Percentiles rank a stretch among this genome's conserved stretches.
Conservation (phyloP, 78 protist genomes). For the Bodo saltans region DNA sequence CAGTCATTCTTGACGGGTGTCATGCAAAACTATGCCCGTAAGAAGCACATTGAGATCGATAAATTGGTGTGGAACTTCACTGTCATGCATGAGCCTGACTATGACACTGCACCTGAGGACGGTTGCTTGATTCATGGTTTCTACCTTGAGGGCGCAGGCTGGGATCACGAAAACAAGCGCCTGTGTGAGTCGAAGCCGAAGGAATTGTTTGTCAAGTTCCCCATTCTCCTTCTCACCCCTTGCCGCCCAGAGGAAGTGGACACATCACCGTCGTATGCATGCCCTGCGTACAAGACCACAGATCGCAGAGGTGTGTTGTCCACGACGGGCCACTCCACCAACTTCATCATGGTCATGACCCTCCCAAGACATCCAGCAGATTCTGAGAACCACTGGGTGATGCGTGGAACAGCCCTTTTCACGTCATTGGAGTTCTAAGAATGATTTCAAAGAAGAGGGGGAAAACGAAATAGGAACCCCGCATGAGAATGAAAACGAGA, state of each 20-base stretch:
- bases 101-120: neutral
- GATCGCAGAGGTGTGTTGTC: slow-evolving; percentile 68
- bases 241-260: neutral
- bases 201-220: slow-evolving; percentile 44
- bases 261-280: slow-evolving; percentile 28
- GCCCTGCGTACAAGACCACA: slow-evolving; percentile 73
- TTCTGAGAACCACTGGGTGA: slow-evolving; percentile 53
- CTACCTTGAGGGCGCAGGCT: slow-evolving; percentile 50
- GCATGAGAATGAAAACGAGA: no score
- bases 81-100: no score
- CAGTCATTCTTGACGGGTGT: slow-evolving; percentile 74
- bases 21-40: slow-evolving; percentile 66
- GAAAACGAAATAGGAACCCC: no score
- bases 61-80: slow-evolving; percentile 34
- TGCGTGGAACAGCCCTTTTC: slow-evolving; percentile 63
- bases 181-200: slow-evolving; percentile 51
- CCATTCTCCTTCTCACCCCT: slow-evolving; percentile 58
- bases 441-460: no score
- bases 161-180: slow-evolving; percentile 22
- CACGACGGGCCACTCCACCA: slow-evolving; percentile 80
- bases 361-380: neutral
- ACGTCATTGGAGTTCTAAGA: slow-evolving; percentile 38
- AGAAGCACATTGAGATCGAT: slow-evolving; percentile 51
- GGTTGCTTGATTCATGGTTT: slow-evolving; percentile 53
- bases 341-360: slow-evolving; percentile 50